Evolutionary conservation across 2,329 filamentous ascomycete species (phyloP).

Genomic region (Parasarocladium wereldwijsianum): DNA sequence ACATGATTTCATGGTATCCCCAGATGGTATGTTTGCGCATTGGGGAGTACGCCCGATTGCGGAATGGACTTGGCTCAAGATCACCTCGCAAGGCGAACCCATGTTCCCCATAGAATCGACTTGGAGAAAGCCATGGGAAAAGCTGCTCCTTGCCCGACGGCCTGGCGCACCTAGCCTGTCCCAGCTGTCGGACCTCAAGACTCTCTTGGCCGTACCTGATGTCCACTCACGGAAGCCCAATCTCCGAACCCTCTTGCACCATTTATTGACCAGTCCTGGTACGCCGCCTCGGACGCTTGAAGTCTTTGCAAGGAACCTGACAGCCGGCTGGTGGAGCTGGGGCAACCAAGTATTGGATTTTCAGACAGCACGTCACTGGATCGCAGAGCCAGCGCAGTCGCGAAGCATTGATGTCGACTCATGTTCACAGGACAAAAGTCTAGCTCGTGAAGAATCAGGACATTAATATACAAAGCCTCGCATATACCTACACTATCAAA

Average conservation of each 20-base stretch:
- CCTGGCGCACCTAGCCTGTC: conserved; percentile 14
- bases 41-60: conserved; percentile 53
- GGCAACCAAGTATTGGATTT: conserved; percentile 60
- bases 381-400: conserved; percentile 1
- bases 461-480: conserved; percentile 5
- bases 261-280: conserved; percentile 35
- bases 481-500: neutral
- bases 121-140: conserved; percentile 67
- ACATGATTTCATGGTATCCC: conserved; percentile 35
- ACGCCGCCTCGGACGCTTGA: too few species aligned
- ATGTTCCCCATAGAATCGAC: conserved; percentile 42
- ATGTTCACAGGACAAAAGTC: too few species aligned
- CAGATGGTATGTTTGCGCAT: conserved; percentile 42
- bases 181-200: conserved; percentile 23
- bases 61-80: conserved; percentile 72
- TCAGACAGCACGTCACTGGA: conserved; percentile 43
- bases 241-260: conserved; percentile 43
- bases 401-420: neutral
- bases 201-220: conserved; percentile 58
- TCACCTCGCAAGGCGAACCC: conserved; percentile 49
- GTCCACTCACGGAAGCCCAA: conserved; percentile 69
- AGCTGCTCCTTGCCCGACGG: conserved; percentile 46
- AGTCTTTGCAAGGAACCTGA: conserved; percentile 61
- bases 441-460: conserved; percentile 3
- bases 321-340: conserved; percentile 66